Conservation (phyloP, 2,329 filamentous ascomycete genomes). For the Ascochyta viciae-villosae region DNA sequence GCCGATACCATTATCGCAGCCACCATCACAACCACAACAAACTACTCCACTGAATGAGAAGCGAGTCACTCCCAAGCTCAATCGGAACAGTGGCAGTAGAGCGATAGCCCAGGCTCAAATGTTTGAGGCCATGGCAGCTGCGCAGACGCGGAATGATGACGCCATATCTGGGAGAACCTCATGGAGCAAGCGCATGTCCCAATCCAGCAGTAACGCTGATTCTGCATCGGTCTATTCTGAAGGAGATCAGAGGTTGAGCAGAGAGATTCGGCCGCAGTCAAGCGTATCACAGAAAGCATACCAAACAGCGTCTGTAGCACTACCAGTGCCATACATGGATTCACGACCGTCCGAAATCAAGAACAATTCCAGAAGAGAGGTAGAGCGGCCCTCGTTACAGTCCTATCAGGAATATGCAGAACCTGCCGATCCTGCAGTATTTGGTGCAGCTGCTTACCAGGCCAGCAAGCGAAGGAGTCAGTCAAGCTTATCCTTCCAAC, state of each 20-base stretch:
- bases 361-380: no score
- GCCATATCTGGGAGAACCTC: background rate
- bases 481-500: background rate
- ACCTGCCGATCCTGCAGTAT: background rate
- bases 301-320: background rate
- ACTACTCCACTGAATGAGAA: constrained; percentile 18
- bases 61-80: constrained; percentile 31
- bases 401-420: background rate
- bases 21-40: background rate
- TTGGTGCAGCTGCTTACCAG: background rate
- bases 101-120: constrained; percentile 40
- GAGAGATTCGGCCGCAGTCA: background rate
- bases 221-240: constrained; percentile 26
- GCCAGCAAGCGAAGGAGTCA: background rate
- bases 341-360: background rate
- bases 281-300: constrained; percentile 5
- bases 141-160: constrained; percentile 16
- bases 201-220: constrained; percentile 19
- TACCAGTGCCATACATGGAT: background rate
- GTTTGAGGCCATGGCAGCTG: constrained; percentile 38
- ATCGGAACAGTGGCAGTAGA: constrained; percentile 35
- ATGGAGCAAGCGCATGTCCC: constrained; percentile 10
- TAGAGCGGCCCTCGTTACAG: background rate
- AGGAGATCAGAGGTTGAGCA: background rate
- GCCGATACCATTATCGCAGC: background rate